phyloP scores from a whole-genome alignment of 208 protist species.

The Blechomonas ayalai region DNA sequence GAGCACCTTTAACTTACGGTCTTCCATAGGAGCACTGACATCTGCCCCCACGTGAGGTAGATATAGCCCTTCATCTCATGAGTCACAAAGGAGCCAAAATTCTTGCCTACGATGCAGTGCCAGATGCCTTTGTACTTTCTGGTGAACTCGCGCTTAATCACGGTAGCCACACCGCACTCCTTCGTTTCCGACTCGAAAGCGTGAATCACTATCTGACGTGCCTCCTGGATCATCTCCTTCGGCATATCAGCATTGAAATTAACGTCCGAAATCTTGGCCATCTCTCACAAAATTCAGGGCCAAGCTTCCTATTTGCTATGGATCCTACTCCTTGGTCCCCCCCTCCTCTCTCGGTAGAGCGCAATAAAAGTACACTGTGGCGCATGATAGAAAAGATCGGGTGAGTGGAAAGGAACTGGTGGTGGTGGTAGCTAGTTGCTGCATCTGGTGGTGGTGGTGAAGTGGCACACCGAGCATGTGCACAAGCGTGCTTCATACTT shows the following conservation, averaged over 20 bases:
- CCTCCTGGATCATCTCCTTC: conserved; percentile 85
- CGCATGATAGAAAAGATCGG: no score
- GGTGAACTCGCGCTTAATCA: conserved; percentile 83
- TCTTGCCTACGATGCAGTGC: conserved; percentile 99
- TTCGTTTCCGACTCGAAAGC: conserved; percentile 72
- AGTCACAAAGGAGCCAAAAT: conserved; percentile 99
- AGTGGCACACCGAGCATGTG: no score
- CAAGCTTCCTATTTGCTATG: no score
- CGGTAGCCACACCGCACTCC: conserved; percentile 74
- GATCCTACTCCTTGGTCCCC: no score
- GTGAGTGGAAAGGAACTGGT: no score
- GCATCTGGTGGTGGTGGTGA: no score
- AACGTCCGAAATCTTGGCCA: conserved; percentile 73
- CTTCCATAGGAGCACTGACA: conserved; percentile 98
- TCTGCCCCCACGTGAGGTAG: conserved; percentile 99
- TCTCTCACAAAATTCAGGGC: no score
- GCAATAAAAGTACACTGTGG: no score
- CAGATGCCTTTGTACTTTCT: conserved; percentile 91
- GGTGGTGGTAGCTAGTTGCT: no score
- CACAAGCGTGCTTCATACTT: no score
- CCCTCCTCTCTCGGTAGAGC: no score
- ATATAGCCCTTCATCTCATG: conserved; percentile 99
- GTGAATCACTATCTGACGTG: conserved; percentile 55
- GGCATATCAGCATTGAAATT: conserved; percentile 88
- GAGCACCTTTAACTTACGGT: conserved; percentile 63